phyloP scores from a whole-genome alignment of 2,329 filamentous ascomycete species.

The Fusarium sp. region DNA sequence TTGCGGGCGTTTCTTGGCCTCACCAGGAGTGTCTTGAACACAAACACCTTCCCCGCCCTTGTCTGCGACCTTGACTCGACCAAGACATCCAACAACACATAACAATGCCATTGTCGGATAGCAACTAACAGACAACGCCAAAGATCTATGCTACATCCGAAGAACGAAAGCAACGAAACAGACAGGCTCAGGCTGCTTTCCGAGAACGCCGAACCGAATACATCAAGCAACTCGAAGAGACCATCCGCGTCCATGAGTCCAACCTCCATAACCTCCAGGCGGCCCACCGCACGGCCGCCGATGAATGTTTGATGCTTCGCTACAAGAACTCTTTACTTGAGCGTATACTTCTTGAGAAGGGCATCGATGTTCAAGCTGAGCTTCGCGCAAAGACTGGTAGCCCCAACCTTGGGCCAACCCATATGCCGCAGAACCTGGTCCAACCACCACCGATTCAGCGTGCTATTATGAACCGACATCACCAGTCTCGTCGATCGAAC shows the following conservation, averaged over 20 bases:
- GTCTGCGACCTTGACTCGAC: background rate
- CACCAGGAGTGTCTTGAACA: background rate
- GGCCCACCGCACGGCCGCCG: conserved; percentile 92
- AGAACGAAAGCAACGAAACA: conserved; percentile 96
- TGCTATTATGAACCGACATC: conserved; percentile 84
- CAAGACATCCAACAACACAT: conserved; percentile 14
- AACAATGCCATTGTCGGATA: conserved; percentile 7
- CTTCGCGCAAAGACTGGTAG: conserved; percentile 92
- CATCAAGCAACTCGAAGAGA: conserved; percentile 98
- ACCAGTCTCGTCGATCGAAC: conserved; percentile 77
- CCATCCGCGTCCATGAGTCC: conserved; percentile 96
- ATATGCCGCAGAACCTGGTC: conserved; percentile 75
- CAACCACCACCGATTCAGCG: conserved; percentile 83
- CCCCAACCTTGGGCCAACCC: conserved; percentile 79
- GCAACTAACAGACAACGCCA: conserved; percentile 30
- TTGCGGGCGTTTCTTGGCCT: background rate
- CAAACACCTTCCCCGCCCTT: conserved; percentile 17
- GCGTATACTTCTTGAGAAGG: conserved; percentile 95
- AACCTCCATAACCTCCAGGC: conserved; percentile 92
- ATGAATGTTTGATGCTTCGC: conserved; percentile 97
- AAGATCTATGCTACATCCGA: conserved; percentile 99
- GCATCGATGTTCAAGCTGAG: conserved; percentile 97
- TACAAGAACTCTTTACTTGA: conserved; percentile 99
- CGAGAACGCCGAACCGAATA: conserved; percentile 97
- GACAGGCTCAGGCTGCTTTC: conserved; percentile 97